Evolutionary conservation across 1,284 basidiomycete genomes (phyloP).

Genomic region (Peniophora sp.): DNA sequence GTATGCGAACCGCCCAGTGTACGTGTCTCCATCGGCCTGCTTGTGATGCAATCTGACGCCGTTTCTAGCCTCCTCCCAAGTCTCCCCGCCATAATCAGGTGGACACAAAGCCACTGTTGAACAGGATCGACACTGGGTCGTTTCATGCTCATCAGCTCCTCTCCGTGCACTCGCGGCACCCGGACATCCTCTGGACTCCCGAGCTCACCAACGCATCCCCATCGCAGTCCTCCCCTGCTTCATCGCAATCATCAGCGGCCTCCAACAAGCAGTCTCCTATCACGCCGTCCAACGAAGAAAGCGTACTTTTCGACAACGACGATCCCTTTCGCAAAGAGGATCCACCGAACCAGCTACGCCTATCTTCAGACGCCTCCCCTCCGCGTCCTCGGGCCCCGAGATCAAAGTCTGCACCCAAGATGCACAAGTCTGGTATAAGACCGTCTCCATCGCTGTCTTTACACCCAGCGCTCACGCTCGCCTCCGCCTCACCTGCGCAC

Average conservation of each 20-base stretch:
- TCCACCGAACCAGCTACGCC: not conserved
- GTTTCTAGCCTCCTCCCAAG: not conserved
- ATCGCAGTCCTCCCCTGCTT: not conserved
- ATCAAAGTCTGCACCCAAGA: not conserved
- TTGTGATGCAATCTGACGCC: not conserved
- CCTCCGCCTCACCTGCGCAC: not conserved
- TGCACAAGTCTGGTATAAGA: not conserved
- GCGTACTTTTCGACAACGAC: not conserved
- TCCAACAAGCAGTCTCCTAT: not conserved
- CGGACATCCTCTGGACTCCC: not conserved
- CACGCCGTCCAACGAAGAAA: not conserved
- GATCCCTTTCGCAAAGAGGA: not conserved
- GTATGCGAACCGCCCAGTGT: not conserved
- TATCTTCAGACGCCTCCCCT: not conserved
- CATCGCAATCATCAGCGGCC: not conserved
- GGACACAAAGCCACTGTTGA: too few relatives aligned
- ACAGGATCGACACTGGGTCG: too few relatives aligned
- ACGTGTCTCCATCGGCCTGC: not conserved
- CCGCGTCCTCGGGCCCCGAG: not conserved
- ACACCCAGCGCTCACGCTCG: not conserved
- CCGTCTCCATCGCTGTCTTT: not conserved
- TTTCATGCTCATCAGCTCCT: not conserved
- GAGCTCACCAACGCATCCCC: not conserved
- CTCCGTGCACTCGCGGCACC: not conserved
- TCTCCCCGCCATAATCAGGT: not conserved